Conservation (phyloP, 176 grass and related monocot species). For the Lolium multiflorum region DNA sequence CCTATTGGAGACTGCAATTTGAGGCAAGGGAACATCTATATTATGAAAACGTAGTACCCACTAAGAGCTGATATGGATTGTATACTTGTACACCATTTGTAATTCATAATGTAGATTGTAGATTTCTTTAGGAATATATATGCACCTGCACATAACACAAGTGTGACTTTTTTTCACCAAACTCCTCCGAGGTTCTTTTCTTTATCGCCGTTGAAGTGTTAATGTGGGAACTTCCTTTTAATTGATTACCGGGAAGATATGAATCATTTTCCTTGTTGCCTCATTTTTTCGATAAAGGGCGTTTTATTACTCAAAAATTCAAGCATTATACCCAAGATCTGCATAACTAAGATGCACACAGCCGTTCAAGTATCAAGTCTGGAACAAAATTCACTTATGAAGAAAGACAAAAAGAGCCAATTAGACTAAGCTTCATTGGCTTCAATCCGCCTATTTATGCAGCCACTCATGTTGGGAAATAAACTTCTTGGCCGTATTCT, state of each 20-base stretch:
- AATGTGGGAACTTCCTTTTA: not conserved
- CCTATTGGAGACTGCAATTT: not conserved
- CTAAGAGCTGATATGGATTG: not conserved
- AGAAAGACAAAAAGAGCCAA: too few species aligned
- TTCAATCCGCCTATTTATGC: too few species aligned
- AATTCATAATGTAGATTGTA: not conserved
- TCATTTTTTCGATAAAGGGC: too few species aligned
- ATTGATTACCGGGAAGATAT: not conserved
- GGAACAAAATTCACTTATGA: too few species aligned
- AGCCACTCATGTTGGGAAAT: too few species aligned
- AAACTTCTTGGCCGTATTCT: too few species aligned
- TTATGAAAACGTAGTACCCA: not conserved
- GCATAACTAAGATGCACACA: too few species aligned
- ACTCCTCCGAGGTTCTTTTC: not conserved
- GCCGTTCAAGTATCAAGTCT: too few species aligned
- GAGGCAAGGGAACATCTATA: not conserved
- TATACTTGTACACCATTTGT: not conserved
- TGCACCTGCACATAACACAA: not conserved
- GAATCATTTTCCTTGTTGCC: too few species aligned
- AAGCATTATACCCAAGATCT: too few species aligned
- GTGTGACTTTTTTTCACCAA: not conserved
- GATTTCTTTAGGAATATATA: not conserved
- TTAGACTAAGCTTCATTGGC: too few species aligned
- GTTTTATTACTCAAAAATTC: too few species aligned
- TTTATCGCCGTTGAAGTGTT: not conserved